Evolutionary conservation across 768 basidiomycete genomes (phyloP).

Genomic region (Ramaria sp.): DNA sequence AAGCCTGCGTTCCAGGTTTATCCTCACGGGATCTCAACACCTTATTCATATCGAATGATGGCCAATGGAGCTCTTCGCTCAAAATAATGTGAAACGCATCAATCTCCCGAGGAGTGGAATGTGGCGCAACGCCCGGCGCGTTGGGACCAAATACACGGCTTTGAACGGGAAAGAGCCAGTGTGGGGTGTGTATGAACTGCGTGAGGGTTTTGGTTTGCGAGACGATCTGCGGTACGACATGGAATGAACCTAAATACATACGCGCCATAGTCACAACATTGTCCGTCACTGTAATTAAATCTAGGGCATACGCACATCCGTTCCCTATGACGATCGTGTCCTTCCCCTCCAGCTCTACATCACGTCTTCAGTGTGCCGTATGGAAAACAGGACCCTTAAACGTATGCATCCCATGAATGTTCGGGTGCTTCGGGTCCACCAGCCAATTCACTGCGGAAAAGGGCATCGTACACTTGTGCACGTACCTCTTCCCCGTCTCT

Average conservation of each 20-base stretch:
- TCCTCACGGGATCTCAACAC: no score
- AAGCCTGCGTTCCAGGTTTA: no score
- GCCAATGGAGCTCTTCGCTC: background rate
- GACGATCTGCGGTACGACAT: constrained; percentile 14
- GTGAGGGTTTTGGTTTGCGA: constrained; percentile 9
- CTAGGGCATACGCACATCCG: constrained; percentile 14
- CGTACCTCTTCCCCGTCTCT: constrained; percentile 5
- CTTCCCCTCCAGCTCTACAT: constrained; percentile 13
- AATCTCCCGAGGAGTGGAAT: constrained; percentile 8
- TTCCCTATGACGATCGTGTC: constrained; percentile 18
- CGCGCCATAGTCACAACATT: background rate
- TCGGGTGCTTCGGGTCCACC: constrained; percentile 10
- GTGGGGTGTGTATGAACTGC: constrained; percentile 14
- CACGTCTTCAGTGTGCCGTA: constrained; percentile 13
- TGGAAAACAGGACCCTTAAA: constrained; percentile 16
- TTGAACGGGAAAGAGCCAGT: constrained; percentile 11
- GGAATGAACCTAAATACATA: constrained; percentile 4
- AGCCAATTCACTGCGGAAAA: constrained; percentile 14
- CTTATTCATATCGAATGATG: background rate
- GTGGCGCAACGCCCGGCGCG: constrained; percentile 2
- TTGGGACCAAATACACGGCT: background rate
- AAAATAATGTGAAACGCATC: background rate
- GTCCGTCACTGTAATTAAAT: background rate
- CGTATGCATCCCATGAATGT: constrained; percentile 5
- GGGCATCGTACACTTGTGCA: constrained; percentile 13